Evolutionary conservation across 306 rosid species (phyloP), one percentile per base, ranked within the genome.

Genomic region (Trifolium pratense): DNA sequence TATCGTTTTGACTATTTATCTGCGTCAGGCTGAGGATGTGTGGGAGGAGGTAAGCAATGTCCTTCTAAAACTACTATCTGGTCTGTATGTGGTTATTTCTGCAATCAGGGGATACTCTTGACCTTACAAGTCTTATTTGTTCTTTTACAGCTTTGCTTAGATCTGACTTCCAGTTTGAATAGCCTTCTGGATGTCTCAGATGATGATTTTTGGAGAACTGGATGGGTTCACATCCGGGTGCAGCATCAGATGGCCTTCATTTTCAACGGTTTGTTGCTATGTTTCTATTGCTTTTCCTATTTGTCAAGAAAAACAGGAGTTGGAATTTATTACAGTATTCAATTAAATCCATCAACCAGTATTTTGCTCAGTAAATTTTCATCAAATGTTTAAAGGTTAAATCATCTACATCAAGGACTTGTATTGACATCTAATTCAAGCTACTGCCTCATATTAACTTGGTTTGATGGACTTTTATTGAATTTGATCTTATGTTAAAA

Each of bases 221-320:
- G 96, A 75, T 92, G 97, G 97, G 82, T 87, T 83, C 88, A 84
- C 75, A 74, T 87, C 12, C 84, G 97, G 78, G 84, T 87, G 85
- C 91, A 87, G 79, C 84, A 92, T 75, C 91, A 78, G 72, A 85
- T 92, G 68, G 89, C 94, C 74, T 85, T 92, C 80, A 78, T 84
- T 79, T 78, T 82, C 79, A 80, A 92, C 73, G 97, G 97, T 92
- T 57, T 77, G 84, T 58, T 57, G 23, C 49, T 32, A 57, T 57
- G 36, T 79, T 64, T 61, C 63, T 52, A 0, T 51, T 64, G 16
- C 36, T 71, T 63, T 75, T 75, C 9, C 40, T 75, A 57, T 57
- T 67, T 79, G 42, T 57, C 34, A 45, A 46, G 75, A 21, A 78
- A 68, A 62, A 49, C 57, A 36, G 13, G 60, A 82, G 23, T 68